Base-by-base conservation (phyloP, 2,329 filamentous ascomycete genomes). In the Colletotrichum trifolii region DNA sequence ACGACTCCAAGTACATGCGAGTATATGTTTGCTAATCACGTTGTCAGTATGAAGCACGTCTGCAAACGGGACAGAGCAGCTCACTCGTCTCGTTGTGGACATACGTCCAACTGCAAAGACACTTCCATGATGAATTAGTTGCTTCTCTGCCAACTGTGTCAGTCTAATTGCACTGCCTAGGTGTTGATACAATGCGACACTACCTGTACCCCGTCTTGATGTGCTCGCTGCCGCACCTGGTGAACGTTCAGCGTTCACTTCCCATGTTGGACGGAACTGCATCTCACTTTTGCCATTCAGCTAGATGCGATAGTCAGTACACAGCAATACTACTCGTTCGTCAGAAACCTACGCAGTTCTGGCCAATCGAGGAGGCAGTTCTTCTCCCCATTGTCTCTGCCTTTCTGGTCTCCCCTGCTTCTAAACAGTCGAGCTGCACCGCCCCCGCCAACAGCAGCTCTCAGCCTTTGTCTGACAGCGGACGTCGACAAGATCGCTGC, bases 1-100 rank as follows among this genome's bases (percentile, higher is more conserved):
- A 74, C n/a, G 2, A 76, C 73, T 8, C 80, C 82, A 39, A 81
- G 40, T 2, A 81, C 63, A 66, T 83, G 82, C 1, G 81, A 82
- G 64, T 76, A 79, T 15, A 84, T 83, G 67, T 83, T 83, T 13
- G 83, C 79, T 81, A 45, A 6, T 9, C 10, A 17, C 6, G 33
- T 15, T 17, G 8, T 58, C 8, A 53, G 39, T 11, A 4, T 39
- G 6, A 3, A 40, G 38, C 2, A 40, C 10, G 25, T n/a, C 5
- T 33, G 9, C 43, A 6, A 4, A 8, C 17, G 8, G 17, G 8
- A 7, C 2, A n/a, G 2, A 4, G 34, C 6, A 7, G 4, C 53
- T 42, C 12, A 59, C 63, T 25, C 4, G 63, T 58, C 48, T 66
- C 59, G 10, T 66, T 66, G 40, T 66, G 63, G 11, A 64, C 36